Base-by-base conservation (phyloP, 768 basidiomycete genomes). In the Botryobasidium botryosum region DNA sequence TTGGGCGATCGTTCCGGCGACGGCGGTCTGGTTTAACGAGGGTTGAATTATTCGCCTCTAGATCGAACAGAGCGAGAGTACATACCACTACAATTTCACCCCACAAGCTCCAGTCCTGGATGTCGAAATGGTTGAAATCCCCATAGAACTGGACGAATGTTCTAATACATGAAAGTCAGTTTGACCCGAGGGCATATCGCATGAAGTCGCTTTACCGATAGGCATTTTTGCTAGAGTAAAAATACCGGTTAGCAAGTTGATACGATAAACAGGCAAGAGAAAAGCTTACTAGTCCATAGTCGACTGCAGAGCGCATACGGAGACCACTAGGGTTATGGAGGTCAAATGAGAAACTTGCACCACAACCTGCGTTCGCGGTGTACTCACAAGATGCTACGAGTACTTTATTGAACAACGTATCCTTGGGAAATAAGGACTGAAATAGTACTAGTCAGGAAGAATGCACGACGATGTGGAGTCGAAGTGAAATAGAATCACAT, bases 101-200 rank as follows among this genome's bases (percentile, higher is more conserved):
- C 43, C 43, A 44, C 20, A 29, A 21, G 20, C n/a, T 3, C 2
- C 43, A 44, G 27, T 44, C 43, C 20, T 31, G 21, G 20, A 35
- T 35, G 43, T 44, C 43, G 43, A 44, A 44, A 31, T 44, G 33
- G 32, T 44, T 35, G 20, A 44, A 44, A 25, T 44, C 36, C 8
- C 43, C 43, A 25, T 44, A 44, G 10, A 23, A 44, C 17, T 17
- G 13, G 6, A 44, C 43, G 2, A n/a, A n/a, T n/a, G n/a, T n/a
- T n/a, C n/a, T n/a, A n/a, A n/a, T n/a, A n/a, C n/a, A n/a, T n/a
- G n/a, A n/a, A n/a, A n/a, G n/a, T n/a, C n/a, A n/a, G n/a, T n/a
- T n/a, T n/a, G n/a, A n/a, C n/a, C n/a, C n/a, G n/a, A n/a, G n/a
- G n/a, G n/a, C n/a, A n/a, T n/a, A n/a, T n/a, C n/a, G n/a, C n/a